Base-by-base conservation (phyloP, 306 rosid species). In the Corylus heterophylla region DNA sequence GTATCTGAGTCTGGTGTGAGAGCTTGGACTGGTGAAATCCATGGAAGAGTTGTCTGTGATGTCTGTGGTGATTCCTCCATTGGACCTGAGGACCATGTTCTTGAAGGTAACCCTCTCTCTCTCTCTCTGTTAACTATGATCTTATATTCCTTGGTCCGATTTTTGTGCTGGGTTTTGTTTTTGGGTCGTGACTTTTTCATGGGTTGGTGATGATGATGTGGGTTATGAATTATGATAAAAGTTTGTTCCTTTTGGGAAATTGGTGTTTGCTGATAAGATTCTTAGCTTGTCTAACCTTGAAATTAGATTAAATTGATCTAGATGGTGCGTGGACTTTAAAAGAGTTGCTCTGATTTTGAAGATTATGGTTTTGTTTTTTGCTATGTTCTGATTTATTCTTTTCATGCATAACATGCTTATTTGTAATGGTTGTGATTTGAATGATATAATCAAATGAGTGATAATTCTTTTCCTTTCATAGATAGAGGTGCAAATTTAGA, bases 11-110 rank as follows among this genome's bases (percentile, higher is more conserved):
- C 31, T 58, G 79, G 81, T 29, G 90, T 78, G n/a, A 85, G 81
- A 71, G 96, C 82, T 78, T 95, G 98, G 98, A 95, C 97, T 1
- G 98, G 98, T 76, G 97, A 93, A 92, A 91, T 95, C 83, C 94
- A 91, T 81, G 98, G 98, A 76, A 83, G 94, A 79, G 98, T 95
- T 78, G 83, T 92, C 78, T 95, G 98, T 82, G 98, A 92, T 83
- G 93, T 91, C 73, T 95, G 98, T 61, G 94, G 90, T 8, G 98
- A 95, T 85, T 91, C 98, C 78, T 86, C 96, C 42, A 77, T 92
- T 50, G 96, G 98, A 69, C 98, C 98, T 61, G 98, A 95, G 83
- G 98, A 92, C 27, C 94, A 95, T 82, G 84, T 90, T 75, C 91
- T 95, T 12, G 88, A 95, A 92, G 98, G 98, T 94, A 16, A 13